Percentiles rank a stretch among this genome's conserved stretches.
Evolutionary conservation across 2,329 filamentous ascomycete genomes (phyloP).

Genomic region (Alternaria postmessia): DNA sequence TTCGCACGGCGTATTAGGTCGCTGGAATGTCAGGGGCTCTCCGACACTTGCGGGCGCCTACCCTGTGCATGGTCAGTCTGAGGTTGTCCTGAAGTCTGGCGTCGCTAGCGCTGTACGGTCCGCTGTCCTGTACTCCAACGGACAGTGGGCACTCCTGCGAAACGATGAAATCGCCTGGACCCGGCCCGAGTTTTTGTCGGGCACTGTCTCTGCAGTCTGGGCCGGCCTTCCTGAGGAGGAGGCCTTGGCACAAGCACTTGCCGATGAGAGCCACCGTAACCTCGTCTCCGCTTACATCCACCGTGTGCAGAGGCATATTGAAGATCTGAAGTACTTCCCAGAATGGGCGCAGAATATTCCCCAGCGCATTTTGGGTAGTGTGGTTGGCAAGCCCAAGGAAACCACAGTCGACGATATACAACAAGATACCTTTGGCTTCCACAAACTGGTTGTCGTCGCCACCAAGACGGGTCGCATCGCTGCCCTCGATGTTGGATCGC

Average conservation of each 20-base stretch:
- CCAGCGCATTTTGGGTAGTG: conserved; percentile 66
- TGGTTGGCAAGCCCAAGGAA: conserved; percentile 66
- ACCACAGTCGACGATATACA: conserved; percentile 61
- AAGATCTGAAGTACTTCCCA: conserved; percentile 80
- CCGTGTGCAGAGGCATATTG: conserved; percentile 80
- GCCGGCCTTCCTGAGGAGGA: conserved; percentile 78
- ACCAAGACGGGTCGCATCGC: conserved; percentile 82
- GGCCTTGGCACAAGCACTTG: conserved; percentile 78
- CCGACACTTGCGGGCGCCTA: conserved; percentile 36
- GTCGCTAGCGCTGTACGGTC: conserved; percentile 79
- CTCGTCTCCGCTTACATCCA: conserved; percentile 84
- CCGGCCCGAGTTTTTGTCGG: conserved; percentile 82
- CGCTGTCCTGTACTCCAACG: conserved; percentile 69
- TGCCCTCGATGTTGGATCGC: conserved; percentile 77
- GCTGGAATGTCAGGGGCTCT: conserved; percentile 70
- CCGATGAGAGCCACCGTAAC: conserved; percentile 86
- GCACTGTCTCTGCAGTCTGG: conserved; percentile 80
- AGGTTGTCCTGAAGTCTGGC: conserved; percentile 76
- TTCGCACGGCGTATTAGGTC: conserved; percentile 77
- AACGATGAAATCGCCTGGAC: conserved; percentile 85
- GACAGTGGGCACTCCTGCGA: conserved; percentile 83
- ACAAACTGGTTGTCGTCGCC: conserved; percentile 82
- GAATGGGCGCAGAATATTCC: conserved; percentile 76
- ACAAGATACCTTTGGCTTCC: conserved; percentile 84
- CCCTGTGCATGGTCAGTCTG: conserved; percentile 76